Evolutionary conservation across 2,329 filamentous ascomycete species (phyloP).

Genomic region (Colletotrichum tofieldiae): DNA sequence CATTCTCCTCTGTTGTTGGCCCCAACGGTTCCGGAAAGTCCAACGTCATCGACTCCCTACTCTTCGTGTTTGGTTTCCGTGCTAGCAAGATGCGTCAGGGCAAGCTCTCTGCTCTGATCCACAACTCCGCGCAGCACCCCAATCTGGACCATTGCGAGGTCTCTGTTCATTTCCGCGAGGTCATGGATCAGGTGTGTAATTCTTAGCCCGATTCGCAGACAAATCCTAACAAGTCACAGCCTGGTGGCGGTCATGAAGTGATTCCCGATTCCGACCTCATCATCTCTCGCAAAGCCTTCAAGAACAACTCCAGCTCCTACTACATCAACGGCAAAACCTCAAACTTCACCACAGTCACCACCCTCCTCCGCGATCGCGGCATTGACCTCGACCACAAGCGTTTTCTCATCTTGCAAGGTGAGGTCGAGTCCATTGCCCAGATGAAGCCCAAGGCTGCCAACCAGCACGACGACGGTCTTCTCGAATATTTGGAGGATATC

Average conservation of each 20-base stretch:
- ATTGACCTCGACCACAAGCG: slow-evolving; percentile 98
- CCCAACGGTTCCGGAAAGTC: slow-evolving; percentile 99
- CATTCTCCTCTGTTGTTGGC: slow-evolving; percentile 97
- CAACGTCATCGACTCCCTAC: slow-evolving; percentile 96
- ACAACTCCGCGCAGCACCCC: slow-evolving; percentile 92
- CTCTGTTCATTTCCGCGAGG: slow-evolving; percentile 95
- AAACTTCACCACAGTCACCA: slow-evolving; percentile 93
- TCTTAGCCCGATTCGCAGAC: background rate
- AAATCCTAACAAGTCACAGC: slow-evolving; percentile 60
- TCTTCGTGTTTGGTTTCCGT: slow-evolving; percentile 99
- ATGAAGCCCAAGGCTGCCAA: slow-evolving; percentile 98
- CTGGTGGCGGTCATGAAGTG: slow-evolving; percentile 78
- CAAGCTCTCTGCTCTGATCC: slow-evolving; percentile 97
- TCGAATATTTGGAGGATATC: slow-evolving; percentile 98
- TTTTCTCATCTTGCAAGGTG: slow-evolving; percentile 96
- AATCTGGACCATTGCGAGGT: slow-evolving; percentile 94
- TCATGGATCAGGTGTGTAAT: slow-evolving; percentile 81
- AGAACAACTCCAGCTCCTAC: slow-evolving; percentile 98
- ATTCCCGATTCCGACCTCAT: slow-evolving; percentile 89
- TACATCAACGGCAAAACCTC: slow-evolving; percentile 94
- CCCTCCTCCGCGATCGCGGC: slow-evolving; percentile 86
- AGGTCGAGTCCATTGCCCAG: slow-evolving; percentile 98
- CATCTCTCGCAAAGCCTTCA: slow-evolving; percentile 94
- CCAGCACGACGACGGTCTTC: slow-evolving; percentile 94
- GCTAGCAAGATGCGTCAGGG: slow-evolving; percentile 99